Base-by-base conservation (phyloP, 2,329 filamentous ascomycete species). In the Microdochium trichocladiopsis region DNA sequence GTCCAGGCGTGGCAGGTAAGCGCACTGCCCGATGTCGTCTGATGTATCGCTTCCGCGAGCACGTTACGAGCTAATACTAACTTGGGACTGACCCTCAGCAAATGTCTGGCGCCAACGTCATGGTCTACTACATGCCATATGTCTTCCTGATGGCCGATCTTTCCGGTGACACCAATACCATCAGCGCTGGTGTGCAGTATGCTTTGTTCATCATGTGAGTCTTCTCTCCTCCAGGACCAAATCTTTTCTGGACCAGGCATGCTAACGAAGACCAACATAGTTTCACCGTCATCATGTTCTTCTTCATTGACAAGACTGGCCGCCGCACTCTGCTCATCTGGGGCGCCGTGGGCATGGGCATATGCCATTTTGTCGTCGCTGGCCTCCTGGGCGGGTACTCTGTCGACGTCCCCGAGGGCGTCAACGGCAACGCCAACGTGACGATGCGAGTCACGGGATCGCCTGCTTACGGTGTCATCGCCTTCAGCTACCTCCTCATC, bases 311-410 rank as follows among this genome's bases (percentile, higher is more conserved):
- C 51, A 70, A 66, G 16, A 69, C 77, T 12, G 84, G 84, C 22
- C 74, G 85, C 52, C 84, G 85, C 47, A 79, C 82, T 52, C 74
- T 87, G 8, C 77, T 89, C 53, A 80, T 88, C 49, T 68, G 77
- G n/a, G 86, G 86, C 53, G 80, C 75, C 33, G 69, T 85, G 21
- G 80, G 84, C 23, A 88, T 88, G 86, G 80, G 74, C 3, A 60
- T 78, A 1, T 87, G 75, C 57, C 80, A 82, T 62, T 80, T 76
- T 36, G 66, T 77, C 49, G 79, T 80, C 22, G 79, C 74, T 2
- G 79, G 71, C 6, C 68, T 80, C 11, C 73, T 83, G 56, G 77
- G 74, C 5, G 66, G 62, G 2, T 69, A 77, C 51, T 78, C 77
- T 21, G 57, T 61, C 4, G 58, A 66, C 12, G 66, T 73, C 0